These are phyloP conservation scores for Sesbania bispinosa DNA, from an alignment of 306 rosid genomes.

Conservation along the genomic window DNA sequence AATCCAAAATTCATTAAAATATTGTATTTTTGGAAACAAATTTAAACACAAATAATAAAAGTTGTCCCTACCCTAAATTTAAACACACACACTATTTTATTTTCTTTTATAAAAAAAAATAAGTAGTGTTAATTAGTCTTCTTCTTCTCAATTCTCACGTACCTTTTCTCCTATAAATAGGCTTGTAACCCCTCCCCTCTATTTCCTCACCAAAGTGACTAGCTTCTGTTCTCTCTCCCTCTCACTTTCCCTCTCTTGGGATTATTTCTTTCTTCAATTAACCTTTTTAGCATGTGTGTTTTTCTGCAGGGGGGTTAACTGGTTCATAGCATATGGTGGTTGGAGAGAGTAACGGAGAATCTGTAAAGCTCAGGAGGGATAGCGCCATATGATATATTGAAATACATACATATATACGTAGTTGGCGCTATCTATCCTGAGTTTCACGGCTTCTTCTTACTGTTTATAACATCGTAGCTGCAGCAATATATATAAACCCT, in stretches of 20 bases:
- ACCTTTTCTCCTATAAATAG: conserved; percentile 47
- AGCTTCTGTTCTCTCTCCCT: neutral
- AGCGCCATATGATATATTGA: conserved; percentile 49
- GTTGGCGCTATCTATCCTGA: conserved; percentile 85
- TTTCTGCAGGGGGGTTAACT: neutral
- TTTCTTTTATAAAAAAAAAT: no score
- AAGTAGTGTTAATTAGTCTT: no score
- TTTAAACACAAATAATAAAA: no score
- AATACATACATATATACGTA: no score
- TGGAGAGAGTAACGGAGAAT: conserved; percentile 50
- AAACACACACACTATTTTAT: no score
- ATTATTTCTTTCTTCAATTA: neutral
- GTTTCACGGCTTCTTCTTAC: conserved; percentile 69
- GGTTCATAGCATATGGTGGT: neutral
- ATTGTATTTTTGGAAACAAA: no score
- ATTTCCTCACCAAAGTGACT: conserved; percentile 26
- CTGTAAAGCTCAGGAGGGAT: conserved; percentile 97
- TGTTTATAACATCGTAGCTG: neutral
- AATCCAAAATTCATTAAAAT: no score
- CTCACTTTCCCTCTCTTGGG: neutral
- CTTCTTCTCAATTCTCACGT: conserved; percentile 5
- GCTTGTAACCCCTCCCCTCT: conserved; percentile 11
- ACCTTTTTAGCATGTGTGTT: neutral
- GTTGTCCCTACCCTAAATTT: no score
- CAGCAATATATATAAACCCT: no score